Base-by-base conservation (phyloP, 352 stramenopile genomes). In the Globisporangium apiculatum region DNA sequence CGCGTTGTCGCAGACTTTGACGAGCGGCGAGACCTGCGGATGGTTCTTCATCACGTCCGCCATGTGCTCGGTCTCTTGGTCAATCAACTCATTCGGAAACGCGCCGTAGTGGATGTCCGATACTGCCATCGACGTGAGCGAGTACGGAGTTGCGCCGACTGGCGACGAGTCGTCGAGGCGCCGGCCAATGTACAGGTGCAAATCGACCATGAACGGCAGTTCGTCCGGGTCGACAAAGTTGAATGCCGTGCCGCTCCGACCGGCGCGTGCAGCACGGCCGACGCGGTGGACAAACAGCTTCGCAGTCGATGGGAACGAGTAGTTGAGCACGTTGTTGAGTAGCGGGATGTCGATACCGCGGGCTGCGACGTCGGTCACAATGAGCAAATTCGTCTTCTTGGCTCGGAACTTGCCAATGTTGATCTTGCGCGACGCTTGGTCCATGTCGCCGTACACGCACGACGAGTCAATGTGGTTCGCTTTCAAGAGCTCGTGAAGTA, bases 201-300 rank as follows among this genome's bases (percentile, higher is more conserved):
- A 62, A 69, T 99, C 97, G 24, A 99, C 87, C 91, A 99, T 98
- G 75, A 99, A 99, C 11, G 97, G 94, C 51, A 98, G 73, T 69
- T 99, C 97, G 60, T 99, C 96, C 17, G 95, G 95, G 62, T 99
- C 97, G 12, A 99, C 94, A 64, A 99, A 87, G 68, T 79, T 98
- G 71, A 97, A 98, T 37, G 96, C 97, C 48, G 90, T 96, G 65
- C 96, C 96, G 59, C 86, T 96, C 41, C 95, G 82, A 18, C 96
- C 95, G n/a, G 97, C 95, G 74, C 97, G 83, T 4, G 96, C 97
- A 37, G 96, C 97, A 66, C 97, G 94, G 66, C 97, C 96, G 49
- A 96, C 92, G 52, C 97, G 86, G 91, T 99, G 97, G 36, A 99
- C 87, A 64, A 96, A 97, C 24, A 97, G 78, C 79, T 98, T 98